phyloP scores from a whole-genome alignment of 208 protist species.

The Leishmania amazonensis region DNA sequence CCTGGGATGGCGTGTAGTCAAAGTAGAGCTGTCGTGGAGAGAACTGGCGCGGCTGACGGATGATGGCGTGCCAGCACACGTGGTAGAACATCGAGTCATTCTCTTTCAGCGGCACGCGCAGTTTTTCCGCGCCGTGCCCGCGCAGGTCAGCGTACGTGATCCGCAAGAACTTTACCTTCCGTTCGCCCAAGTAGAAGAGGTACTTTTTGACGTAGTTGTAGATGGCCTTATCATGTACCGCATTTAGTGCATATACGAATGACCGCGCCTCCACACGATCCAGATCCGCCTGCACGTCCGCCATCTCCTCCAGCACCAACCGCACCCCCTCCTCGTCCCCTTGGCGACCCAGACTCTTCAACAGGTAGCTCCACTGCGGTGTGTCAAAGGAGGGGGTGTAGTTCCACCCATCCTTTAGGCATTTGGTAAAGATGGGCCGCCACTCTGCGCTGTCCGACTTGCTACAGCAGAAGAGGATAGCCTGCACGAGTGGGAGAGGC shows the following conservation, averaged over 20 bases:
- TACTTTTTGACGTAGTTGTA: slow-evolving; percentile 91
- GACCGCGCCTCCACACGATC: slow-evolving; percentile 82
- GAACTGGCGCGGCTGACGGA: slow-evolving; percentile 83
- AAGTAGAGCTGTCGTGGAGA: slow-evolving; percentile 90
- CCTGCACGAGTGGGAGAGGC: slow-evolving; percentile 74
- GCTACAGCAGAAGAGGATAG: slow-evolving; percentile 81
- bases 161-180: slow-evolving; percentile 87
- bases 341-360: slow-evolving; percentile 80
- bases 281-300: slow-evolving; percentile 85
- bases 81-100: slow-evolving; percentile 93
- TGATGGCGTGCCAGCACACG: slow-evolving; percentile 86
- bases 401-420: slow-evolving; percentile 86
- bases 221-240: slow-evolving; percentile 62
- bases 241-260: slow-evolving; percentile 82
- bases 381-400: slow-evolving; percentile 82
- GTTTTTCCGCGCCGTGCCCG: slow-evolving; percentile 78
- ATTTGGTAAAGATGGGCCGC: slow-evolving; percentile 75
- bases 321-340: slow-evolving; percentile 77
- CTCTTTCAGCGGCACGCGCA: slow-evolving; percentile 75
- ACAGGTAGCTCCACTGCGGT: slow-evolving; percentile 82
- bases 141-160: slow-evolving; percentile 83
- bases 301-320: slow-evolving; percentile 84
- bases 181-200: slow-evolving; percentile 87
- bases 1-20: slow-evolving; percentile 83
- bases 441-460: slow-evolving; percentile 69